Evolutionary conservation across 768 basidiomycete species (phyloP).

Genomic region (Gymnopilus dilepis): DNA sequence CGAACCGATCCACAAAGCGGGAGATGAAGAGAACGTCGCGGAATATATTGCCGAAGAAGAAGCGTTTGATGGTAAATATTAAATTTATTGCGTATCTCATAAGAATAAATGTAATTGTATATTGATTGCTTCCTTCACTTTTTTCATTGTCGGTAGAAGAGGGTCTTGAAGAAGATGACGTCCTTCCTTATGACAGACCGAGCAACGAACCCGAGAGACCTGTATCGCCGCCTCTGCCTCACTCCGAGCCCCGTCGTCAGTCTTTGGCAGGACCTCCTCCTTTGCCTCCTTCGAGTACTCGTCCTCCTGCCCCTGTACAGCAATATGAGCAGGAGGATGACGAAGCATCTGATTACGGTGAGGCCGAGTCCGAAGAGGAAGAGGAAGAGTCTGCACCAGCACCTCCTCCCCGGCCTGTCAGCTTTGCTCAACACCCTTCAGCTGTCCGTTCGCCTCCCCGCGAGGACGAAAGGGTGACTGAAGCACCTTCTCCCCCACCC

Average conservation of each 20-base stretch:
- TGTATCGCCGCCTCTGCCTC: neutral
- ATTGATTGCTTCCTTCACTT: constrained; percentile 31
- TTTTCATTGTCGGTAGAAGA: constrained; percentile 22
- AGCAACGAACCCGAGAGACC: constrained; percentile 16
- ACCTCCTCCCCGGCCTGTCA: neutral
- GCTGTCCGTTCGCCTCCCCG: neutral
- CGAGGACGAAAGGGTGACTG: neutral
- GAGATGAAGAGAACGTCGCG: constrained; percentile 3
- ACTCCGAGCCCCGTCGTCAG: constrained; percentile 10
- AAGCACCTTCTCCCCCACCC: constrained; percentile 15
- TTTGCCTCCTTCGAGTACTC: constrained; percentile 4
- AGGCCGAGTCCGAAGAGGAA: constrained; percentile 5
- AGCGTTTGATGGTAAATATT: constrained; percentile 40
- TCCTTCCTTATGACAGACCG: constrained; percentile 17
- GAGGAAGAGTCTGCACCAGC: constrained; percentile 2
- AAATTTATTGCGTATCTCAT: constrained; percentile 21
- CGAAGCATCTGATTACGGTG: constrained; percentile 18
- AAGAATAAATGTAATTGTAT: constrained; percentile 25
- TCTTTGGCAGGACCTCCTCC: constrained; percentile 8
- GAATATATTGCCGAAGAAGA: constrained; percentile 23
- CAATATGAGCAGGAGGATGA: constrained; percentile 19
- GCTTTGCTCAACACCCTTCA: neutral
- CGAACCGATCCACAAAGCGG: neutral
- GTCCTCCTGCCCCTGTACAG: constrained; percentile 16
- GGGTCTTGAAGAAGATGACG: constrained; percentile 23